These are phyloP conservation scores for Klebsormidium nitens DNA, from an alignment of 139 green algal genomes.

Conservation along the genomic window DNA sequence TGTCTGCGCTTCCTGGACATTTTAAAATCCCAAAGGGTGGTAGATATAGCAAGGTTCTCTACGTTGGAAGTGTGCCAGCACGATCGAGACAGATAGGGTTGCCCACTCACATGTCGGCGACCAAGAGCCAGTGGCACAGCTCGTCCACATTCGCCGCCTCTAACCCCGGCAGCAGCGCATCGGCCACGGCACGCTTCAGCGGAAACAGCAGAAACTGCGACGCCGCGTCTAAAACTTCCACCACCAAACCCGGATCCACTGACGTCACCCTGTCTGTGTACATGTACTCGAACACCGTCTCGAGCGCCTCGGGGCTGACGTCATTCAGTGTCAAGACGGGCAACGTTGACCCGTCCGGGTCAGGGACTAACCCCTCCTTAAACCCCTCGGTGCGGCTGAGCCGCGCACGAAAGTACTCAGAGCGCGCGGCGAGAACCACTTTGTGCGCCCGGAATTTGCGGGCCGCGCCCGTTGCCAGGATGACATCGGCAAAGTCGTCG, in stretches of 20 bases:
- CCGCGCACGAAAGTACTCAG: slow-evolving; percentile 36
- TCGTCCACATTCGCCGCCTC: slow-evolving; percentile 11
- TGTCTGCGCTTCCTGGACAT: no score
- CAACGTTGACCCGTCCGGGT: background rate
- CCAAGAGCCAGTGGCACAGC: slow-evolving; percentile 33
- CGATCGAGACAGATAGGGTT: no score
- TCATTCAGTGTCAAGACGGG: slow-evolving; percentile 5
- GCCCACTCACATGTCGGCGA: slow-evolving; percentile 25
- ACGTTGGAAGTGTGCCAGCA: no score
- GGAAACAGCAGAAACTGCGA: slow-evolving; percentile 32
- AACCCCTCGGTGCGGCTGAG: slow-evolving; percentile 13
- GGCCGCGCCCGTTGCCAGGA: no score
- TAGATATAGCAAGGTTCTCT: no score
- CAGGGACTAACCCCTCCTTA: slow-evolving; percentile 7
- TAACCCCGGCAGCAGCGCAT: slow-evolving; percentile 28
- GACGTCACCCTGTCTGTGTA: slow-evolving; percentile 8
- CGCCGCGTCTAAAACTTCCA: slow-evolving; percentile 35
- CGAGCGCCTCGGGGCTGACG: slow-evolving; percentile 12
- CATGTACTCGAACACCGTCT: slow-evolving; percentile 36
- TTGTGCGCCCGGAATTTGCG: slow-evolving; percentile 21
- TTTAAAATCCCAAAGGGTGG: no score
- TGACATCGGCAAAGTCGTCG: no score
- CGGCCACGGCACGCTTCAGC: slow-evolving; percentile 27
- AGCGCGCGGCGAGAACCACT: slow-evolving; percentile 22
- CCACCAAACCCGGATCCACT: slow-evolving; percentile 2